Base-by-base conservation (phyloP, 192 early-diverging fungal genomes). In the Chytriomyces confervae region DNA sequence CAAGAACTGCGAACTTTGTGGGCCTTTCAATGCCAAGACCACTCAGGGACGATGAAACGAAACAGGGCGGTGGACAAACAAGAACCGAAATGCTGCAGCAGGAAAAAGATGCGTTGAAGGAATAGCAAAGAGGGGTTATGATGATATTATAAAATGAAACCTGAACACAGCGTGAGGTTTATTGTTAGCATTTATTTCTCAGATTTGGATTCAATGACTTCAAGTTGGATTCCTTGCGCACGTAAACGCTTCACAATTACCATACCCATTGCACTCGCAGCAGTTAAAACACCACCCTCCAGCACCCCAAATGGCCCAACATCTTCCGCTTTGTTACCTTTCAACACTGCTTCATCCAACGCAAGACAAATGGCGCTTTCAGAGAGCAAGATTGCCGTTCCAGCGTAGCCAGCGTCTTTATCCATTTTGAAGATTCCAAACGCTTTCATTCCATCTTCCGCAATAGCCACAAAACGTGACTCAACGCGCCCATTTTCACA, bases 331-430 rank as follows among this genome's bases (percentile, higher is more conserved):
- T 49, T 13, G 7, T 60, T 46, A 11, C 63, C 16, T 10, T 44
- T 43, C 24, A 87, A 62, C 4, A 80, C 47, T 50, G 89, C 84
- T 23, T 87, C 81, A 44, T 90, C 84, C 57, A 91, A 78, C 9
- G 91, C 86, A 65, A 95, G 72, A 61, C 87, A 90, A 9, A 96
- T 81, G 0, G 94, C 94, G 50, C 91, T 84, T 71, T 97, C 94
- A 23, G 90, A 87, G 27, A 95, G 77, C 84, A 94, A 93, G 57
- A 87, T 87, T 67, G 88, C 88, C 1, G 94, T 95, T 74, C 94
- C 93, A 45, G 84, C 84, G 81, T 97, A 97, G 1, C 94, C 94
- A 7, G 94, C 93, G 72, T 96, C 95, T 24, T 84, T 84, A 9
- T 86, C 85, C 6, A 85, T 86, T 51, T 77, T 84, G 13, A 91